A percentile compares a stretch with the other conserved stretches of the same genome.
Conservation (phyloP, 2,329 filamentous ascomycete species). For the Aureobasidium sp. region DNA sequence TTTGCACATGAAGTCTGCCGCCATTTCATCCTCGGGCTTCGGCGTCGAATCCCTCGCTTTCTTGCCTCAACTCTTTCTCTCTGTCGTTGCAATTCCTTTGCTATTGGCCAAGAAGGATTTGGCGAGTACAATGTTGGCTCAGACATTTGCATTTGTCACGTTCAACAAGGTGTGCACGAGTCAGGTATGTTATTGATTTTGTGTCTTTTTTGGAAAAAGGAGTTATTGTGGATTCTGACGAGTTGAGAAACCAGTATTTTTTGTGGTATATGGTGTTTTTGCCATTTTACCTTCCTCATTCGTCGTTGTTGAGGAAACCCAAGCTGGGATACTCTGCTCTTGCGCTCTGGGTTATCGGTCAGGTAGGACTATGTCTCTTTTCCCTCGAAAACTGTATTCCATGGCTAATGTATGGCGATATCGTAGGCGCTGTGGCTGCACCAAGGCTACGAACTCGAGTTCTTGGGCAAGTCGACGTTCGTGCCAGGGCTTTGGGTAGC, state of each 20-base stretch:
- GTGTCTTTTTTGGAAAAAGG: not conserved
- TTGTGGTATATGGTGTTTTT: constrained; percentile 95
- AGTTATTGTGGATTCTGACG: not conserved
- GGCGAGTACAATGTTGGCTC: constrained; percentile 77
- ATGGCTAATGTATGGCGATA: not conserved
- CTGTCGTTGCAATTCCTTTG: constrained; percentile 68
- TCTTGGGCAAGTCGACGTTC: constrained; percentile 72
- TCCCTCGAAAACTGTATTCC: not conserved
- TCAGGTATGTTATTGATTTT: constrained; percentile 55
- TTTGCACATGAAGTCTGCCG: constrained; percentile 75
- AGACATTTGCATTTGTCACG: constrained; percentile 93
- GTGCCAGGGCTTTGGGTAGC: constrained; percentile 74
- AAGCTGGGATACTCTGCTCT: constrained; percentile 59
- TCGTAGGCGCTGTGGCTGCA: constrained; percentile 41
- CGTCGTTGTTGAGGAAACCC: constrained; percentile 59
- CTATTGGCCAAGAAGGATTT: constrained; percentile 74
- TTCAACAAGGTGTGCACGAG: constrained; percentile 99
- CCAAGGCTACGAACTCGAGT: constrained; percentile 45
- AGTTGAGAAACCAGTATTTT: constrained; percentile 66
- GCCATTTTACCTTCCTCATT: constrained; percentile 80
- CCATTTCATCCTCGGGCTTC: constrained; percentile 36
- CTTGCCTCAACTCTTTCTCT: constrained; percentile 76
- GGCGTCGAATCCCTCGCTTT: constrained; percentile 77
- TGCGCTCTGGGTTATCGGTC: constrained; percentile 65
- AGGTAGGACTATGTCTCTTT: constrained; percentile 39